Percentiles rank a stretch among this genome's conserved stretches.
phyloP scores from a whole-genome alignment of 2,329 filamentous ascomycete species.

The Aspergillus niger region DNA sequence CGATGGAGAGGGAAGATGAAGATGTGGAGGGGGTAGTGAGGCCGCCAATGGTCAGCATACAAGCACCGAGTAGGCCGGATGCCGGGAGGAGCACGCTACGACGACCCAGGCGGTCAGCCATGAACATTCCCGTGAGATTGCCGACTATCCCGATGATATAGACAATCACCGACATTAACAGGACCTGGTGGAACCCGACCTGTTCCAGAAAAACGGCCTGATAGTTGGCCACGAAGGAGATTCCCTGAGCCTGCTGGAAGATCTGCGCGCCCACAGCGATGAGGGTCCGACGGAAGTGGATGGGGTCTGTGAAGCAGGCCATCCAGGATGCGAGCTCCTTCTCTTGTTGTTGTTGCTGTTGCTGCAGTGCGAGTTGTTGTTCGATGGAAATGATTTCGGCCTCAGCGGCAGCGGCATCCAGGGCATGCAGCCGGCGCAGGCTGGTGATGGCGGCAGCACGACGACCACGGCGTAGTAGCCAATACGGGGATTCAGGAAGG shows the following conservation, averaged over 20 bases:
- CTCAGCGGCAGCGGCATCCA: background rate
- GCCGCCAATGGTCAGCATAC: no score
- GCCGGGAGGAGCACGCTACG: no score
- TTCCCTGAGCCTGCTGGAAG: constrained; percentile 12
- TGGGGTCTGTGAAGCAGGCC: background rate
- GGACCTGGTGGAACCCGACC: constrained; percentile 8
- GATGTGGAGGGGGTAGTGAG: no score
- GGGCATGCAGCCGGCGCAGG: background rate
- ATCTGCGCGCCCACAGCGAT: background rate
- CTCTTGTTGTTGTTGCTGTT: background rate
- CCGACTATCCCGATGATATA: no score
- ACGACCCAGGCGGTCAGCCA: no score
- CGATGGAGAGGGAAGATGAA: background rate
- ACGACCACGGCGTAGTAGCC: no score
- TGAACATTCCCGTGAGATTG: no score
- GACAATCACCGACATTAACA: no score
- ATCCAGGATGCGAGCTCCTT: background rate
- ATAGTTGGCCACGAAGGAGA: constrained; percentile 15
- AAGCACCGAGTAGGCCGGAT: no score
- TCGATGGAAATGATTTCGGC: background rate
- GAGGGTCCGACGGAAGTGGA: background rate
- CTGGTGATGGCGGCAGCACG: background rate
- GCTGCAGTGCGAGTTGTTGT: background rate
- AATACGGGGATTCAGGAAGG: no score
- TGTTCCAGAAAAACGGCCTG: constrained; percentile 17